Evolutionary conservation across 257 asterid genomes (phyloP), one percentile per base, ranked within the genome.

Genomic region (Lithospermum erythrorhizon): DNA sequence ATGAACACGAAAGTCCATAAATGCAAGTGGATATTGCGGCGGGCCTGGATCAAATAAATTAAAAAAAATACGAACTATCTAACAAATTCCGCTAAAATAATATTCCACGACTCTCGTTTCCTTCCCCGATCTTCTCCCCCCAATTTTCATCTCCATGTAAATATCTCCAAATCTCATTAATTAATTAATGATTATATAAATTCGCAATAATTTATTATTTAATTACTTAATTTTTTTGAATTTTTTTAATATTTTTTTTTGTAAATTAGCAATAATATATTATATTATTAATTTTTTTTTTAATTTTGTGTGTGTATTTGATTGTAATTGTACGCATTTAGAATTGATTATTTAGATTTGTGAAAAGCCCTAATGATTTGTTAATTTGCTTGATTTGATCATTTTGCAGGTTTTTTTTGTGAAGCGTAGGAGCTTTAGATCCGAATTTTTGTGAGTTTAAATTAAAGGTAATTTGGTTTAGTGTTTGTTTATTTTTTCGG

Each of bases 351-450:
- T 65, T 57, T 68, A 48, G 55, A 53, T 57, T 45, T 53, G 49
- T 62, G 73, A 73, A 72, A 76, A 89, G 82, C 90, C 95, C 89
- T 82, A 80, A 80, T 78, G 73, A 75, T 81, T 62, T 68, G 58
- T 55, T 56, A 66, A 76, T 58, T 73, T 67, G 53, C 63, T 73
- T 21, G 55, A 58, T 76, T 58, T 68, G 61, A 22, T 72, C 63
- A 54, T 65, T 64, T 77, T 74, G 64, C 78, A 65, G 81, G 75
- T 69, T 2, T 63, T 68, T 69, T 61, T n/a, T 61, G 73, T 23
- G 23, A 72, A 80, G 71, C 73, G 60, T 61, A 73, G 63, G 64
- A 67, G 73, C 3, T 78, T 64, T 69, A 74, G 90, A 89, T 86
- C 90, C 76, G 73, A 62, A 72, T 73, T 56, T 72, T 35, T 35